These are phyloP conservation scores for Solioccasus polychromus DNA, from an alignment of 768 basidiomycete species.

Conservation along the genomic window DNA sequence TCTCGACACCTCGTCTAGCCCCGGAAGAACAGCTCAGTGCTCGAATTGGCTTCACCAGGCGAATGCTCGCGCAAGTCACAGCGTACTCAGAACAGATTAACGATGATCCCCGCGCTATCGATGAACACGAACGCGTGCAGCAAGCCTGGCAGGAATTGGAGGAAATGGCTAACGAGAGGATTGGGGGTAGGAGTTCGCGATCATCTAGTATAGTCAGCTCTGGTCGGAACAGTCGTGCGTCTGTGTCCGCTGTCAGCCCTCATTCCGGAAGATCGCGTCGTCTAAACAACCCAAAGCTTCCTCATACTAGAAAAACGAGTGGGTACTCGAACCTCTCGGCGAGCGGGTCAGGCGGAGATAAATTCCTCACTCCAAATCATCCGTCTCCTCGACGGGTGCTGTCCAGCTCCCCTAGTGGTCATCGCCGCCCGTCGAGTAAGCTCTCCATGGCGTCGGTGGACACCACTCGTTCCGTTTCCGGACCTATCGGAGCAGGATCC, in stretches of 20 bases:
- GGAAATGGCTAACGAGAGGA: slow-evolving; percentile 74
- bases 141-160: slow-evolving; percentile 81
- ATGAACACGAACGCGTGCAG: slow-evolving; percentile 62
- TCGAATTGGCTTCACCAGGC: slow-evolving; percentile 62
- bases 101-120: slow-evolving; percentile 57
- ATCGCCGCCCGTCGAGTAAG: slow-evolving; percentile 55
- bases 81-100: slow-evolving; percentile 40
- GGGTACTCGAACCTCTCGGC: slow-evolving; percentile 32
- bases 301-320: slow-evolving; percentile 25
- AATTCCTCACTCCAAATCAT: slow-evolving; percentile 45
- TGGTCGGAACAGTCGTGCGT: slow-evolving; percentile 54
- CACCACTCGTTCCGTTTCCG: slow-evolving; percentile 67
- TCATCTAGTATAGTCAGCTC: slow-evolving; percentile 67
- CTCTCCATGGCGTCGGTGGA: slow-evolving; percentile 43
- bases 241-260: slow-evolving; percentile 41
- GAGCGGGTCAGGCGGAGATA: slow-evolving; percentile 34
- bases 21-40: slow-evolving; percentile 68
- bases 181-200: slow-evolving; percentile 60
- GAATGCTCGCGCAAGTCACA: slow-evolving; percentile 46
- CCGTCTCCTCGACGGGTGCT: slow-evolving; percentile 45
- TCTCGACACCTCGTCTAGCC: slow-evolving; percentile 37
- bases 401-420: slow-evolving; percentile 45
- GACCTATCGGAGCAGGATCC: slow-evolving; percentile 48
- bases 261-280: slow-evolving; percentile 19
- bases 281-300: slow-evolving; percentile 6